Conservation (phyloP, 371 early-diverging fungal species). For the Apophysomyces trapeziformis region DNA sequence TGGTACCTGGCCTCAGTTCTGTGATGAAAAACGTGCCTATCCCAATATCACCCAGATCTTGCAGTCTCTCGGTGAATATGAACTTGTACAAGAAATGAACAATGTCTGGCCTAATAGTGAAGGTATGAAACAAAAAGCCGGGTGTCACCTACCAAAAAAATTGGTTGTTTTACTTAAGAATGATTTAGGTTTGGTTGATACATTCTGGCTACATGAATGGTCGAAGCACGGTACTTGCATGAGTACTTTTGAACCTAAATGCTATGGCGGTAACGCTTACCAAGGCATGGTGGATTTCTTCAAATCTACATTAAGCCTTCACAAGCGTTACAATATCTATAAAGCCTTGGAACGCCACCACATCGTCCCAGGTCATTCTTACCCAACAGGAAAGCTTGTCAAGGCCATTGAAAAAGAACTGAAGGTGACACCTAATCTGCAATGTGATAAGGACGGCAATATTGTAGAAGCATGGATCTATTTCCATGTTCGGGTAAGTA, state of each 20-base stretch:
- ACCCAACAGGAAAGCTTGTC: slow-evolving; percentile 4
- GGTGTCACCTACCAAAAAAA: background rate
- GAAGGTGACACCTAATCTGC: slow-evolving; percentile 12
- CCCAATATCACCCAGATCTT: slow-evolving; percentile 19
- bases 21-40: slow-evolving; percentile 15
- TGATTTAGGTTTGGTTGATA: slow-evolving; percentile 13
- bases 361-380: slow-evolving; percentile 20
- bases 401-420: slow-evolving; percentile 19
- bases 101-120: slow-evolving; percentile 21
- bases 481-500: slow-evolving; percentile 17
- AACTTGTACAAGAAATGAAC: slow-evolving; percentile 21
- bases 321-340: slow-evolving; percentile 19
- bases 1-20: slow-evolving; percentile 16
- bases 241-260: slow-evolving; percentile 48
- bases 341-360: slow-evolving; percentile 20
- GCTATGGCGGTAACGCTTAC: slow-evolving; percentile 44
- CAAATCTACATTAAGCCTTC: slow-evolving; percentile 28
- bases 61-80: slow-evolving; percentile 11
- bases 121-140: slow-evolving; percentile 1
- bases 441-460: slow-evolving; percentile 14
- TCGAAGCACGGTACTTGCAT: slow-evolving; percentile 62
- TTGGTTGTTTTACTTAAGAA: background rate
- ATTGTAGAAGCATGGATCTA: slow-evolving; percentile 20
- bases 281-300: slow-evolving; percentile 56
- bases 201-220: slow-evolving; percentile 61